phyloP scores from a whole-genome alignment of 2,329 filamentous ascomycete species.

The Curvularia lunata region DNA sequence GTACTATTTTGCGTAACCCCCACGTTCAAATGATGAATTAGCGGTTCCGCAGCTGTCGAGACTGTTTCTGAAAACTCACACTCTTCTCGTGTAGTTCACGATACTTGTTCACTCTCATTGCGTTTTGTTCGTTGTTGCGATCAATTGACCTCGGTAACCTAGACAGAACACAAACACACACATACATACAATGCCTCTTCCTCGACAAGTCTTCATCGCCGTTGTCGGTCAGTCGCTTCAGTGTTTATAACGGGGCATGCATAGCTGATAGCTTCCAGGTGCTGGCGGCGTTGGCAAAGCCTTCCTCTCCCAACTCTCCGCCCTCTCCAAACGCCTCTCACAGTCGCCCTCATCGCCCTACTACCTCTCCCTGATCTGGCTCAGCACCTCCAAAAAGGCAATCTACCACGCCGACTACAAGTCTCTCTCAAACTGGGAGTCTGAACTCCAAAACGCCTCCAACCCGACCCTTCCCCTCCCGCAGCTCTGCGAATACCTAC shows the following conservation, averaged over 20 bases:
- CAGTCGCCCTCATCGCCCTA: constrained; percentile 62
- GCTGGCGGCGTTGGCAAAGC: constrained; percentile 91
- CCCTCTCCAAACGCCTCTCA: constrained; percentile 66
- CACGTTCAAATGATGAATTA: constrained; percentile 20
- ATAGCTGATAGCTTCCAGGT: constrained; percentile 59
- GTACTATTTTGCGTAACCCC: constrained; percentile 26
- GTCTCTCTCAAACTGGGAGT: constrained; percentile 66
- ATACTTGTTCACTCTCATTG: neutral
- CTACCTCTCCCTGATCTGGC: constrained; percentile 79
- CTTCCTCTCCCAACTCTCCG: constrained; percentile 82
- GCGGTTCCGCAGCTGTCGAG: constrained; percentile 17
- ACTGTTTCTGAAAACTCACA: neutral
- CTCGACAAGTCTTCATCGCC: constrained; percentile 56
- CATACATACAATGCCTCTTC: constrained; percentile 48
- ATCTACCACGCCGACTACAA: constrained; percentile 77
- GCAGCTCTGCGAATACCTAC: constrained; percentile 78
- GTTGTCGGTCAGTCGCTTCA: constrained; percentile 50
- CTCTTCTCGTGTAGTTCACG: neutral
- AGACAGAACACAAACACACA: neutral
- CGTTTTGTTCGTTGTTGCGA: neutral
- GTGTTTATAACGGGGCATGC: neutral
- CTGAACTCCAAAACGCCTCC: constrained; percentile 66
- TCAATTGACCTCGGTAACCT: constrained; percentile 7
- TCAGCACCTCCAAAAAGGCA: constrained; percentile 84
- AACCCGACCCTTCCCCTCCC: constrained; percentile 70